Evolutionary conservation across 805 yeast genomes (phyloP), one percentile per base, ranked within the genome.

Genomic region (Yamadazyma laniorum): DNA sequence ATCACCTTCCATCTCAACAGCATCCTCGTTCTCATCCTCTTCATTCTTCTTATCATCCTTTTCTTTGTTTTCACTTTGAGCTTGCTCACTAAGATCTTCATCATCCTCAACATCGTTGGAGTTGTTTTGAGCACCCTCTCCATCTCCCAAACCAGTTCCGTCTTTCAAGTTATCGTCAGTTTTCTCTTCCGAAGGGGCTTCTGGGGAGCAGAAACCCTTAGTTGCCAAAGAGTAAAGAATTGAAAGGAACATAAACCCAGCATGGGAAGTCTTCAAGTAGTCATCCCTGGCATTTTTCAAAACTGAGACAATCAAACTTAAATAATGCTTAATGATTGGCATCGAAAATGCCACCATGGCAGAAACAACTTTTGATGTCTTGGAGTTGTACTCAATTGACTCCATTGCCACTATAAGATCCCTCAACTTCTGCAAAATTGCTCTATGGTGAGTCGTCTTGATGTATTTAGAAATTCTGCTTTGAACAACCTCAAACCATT

Each of bases 131-230:
- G 85, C 95, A 47, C 96, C 98, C 39, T 74, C 80, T 17, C 98
- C 99, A 52, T 91, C 93, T 25, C 99, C 99, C 15, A 86, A 65
- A 6, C 95, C 95, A 6, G 95, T 86, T 32, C 97, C 98, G 30
- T 86, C 93, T 29, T 84, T 83, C 42, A 82, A 57, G 37, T 84
- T 74, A 33, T 74, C 74, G 34, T 75, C 71, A 13, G 77, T 77
- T 43, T 77, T 79, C 40, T 81, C 77, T 39, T 81, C 83, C 12
- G 74, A 52, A 5, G 85, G 84, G 14, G 87, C 81, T 53, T 85
- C 85, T 9, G 99, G 99, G 2, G 95, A 77, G 55, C 99, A 93
- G 74, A 89, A 90, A 0, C 99, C 99, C 38, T 82, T 76, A 11
- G 77, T 77, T 1, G 95, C 78, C 19, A 93, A 61, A 6, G 72